A percentile compares a stretch with the other conserved stretches of the same genome.
Evolutionary conservation across 805 yeast species (phyloP).

Genomic region (Priceomyces haplophilus): DNA sequence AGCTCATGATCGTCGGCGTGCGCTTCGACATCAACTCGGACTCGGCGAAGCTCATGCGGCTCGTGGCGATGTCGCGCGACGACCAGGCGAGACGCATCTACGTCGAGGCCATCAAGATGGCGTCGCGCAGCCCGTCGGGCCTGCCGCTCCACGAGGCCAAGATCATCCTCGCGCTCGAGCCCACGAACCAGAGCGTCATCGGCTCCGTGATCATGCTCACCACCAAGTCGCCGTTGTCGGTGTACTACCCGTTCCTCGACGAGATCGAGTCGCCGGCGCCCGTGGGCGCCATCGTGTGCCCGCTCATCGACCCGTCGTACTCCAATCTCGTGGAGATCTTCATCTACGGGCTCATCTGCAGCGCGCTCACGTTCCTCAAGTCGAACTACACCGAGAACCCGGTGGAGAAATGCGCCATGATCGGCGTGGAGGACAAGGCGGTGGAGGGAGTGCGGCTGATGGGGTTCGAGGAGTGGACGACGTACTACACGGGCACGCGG

Average conservation of each 20-base stretch:
- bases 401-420: slow-evolving; percentile 29
- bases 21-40: slow-evolving; percentile 53
- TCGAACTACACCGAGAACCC: slow-evolving; percentile 26
- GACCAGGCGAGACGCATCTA: slow-evolving; percentile 30
- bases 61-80: slow-evolving; percentile 27
- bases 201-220: slow-evolving; percentile 52
- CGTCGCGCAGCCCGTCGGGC: no score
- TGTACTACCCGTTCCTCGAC: slow-evolving; percentile 51
- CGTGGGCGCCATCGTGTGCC: slow-evolving; percentile 53
- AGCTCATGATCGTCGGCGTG: slow-evolving; percentile 55
- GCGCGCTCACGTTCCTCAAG: slow-evolving; percentile 49
- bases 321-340: slow-evolving; percentile 52
- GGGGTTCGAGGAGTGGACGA: slow-evolving; percentile 41
- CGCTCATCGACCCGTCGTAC: slow-evolving; percentile 52
- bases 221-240: slow-evolving; percentile 42
- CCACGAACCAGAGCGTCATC: slow-evolving; percentile 48
- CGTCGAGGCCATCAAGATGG: slow-evolving; percentile 32
- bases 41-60: slow-evolving; percentile 37
- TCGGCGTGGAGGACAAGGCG: slow-evolving; percentile 34
- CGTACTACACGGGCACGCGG: slow-evolving; percentile 25
- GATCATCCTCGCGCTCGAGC: slow-evolving; percentile 53
- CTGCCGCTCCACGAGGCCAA: slow-evolving; percentile 37
- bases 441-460: slow-evolving; percentile 37
- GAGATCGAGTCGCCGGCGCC: slow-evolving; percentile 21
- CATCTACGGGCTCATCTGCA: slow-evolving; percentile 55